Conservation (phyloP, 192 early-diverging fungal species). For the Jimgerdemannia lactiflua region DNA sequence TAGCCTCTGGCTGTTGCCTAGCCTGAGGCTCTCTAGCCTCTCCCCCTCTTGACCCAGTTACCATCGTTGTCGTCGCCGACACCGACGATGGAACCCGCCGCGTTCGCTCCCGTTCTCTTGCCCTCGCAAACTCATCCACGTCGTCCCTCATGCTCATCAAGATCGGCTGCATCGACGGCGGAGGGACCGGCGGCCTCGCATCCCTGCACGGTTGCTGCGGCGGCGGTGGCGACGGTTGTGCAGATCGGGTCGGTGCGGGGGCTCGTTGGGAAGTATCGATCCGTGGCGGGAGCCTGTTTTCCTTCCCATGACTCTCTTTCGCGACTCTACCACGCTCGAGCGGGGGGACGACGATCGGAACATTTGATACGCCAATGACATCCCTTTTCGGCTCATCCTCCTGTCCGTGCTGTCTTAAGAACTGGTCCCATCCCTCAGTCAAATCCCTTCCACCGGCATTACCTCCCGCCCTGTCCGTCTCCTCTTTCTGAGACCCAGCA, state of each 20-base stretch:
- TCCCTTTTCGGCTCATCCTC: neutral
- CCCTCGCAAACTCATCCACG: neutral
- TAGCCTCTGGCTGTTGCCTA: neutral
- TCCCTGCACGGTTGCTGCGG: neutral
- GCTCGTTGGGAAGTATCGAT: neutral
- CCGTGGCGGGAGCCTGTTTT: neutral
- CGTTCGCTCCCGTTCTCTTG: neutral
- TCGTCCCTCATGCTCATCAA: neutral
- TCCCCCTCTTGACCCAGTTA: neutral
- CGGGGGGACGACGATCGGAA: neutral
- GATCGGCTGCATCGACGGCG: neutral
- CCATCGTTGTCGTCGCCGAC: neutral
- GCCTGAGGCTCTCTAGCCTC: neutral
- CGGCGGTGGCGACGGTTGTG: neutral
- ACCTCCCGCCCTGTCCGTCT: neutral
- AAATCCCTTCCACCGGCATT: neutral
- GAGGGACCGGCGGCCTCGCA: neutral
- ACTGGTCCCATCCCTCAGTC: neutral
- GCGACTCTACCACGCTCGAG: neutral
- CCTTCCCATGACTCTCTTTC: neutral
- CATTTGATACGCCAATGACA: neutral
- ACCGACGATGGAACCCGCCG: no score
- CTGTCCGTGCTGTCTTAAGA: neutral
- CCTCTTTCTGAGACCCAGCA: neutral
- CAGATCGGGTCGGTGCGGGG: neutral